phyloP scores from a whole-genome alignment of 2,329 filamentous ascomycete genomes.

The Periglandula ipomoeae region DNA sequence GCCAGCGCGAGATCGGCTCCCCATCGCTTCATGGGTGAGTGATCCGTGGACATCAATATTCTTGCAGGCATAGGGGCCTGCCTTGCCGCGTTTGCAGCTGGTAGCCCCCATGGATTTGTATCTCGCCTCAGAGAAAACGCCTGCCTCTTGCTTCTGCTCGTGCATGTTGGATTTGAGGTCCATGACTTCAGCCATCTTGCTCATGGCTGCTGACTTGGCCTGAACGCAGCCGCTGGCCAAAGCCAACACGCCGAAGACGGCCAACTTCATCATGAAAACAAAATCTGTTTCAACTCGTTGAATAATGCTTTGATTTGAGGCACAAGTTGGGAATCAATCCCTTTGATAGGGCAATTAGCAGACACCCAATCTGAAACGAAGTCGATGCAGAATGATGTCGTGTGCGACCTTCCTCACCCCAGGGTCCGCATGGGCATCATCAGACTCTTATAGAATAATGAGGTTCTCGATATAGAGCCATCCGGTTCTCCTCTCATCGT shows the following conservation, averaged over 20 bases:
- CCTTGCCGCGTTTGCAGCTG: background rate
- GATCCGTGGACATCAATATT: constrained; percentile 28
- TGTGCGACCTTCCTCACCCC: background rate
- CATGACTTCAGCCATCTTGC: background rate
- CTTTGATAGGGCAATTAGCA: no score
- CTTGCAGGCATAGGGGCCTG: constrained; percentile 22
- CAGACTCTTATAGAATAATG: background rate
- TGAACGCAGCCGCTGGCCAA: background rate
- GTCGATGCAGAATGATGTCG: background rate
- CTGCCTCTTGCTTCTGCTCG: background rate
- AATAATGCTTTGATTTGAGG: no score
- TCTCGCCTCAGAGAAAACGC: background rate
- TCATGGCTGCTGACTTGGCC: background rate
- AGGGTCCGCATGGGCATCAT: background rate
- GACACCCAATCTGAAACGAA: background rate
- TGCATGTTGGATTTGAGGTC: background rate
- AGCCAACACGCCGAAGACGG: background rate
- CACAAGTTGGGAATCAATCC: no score
- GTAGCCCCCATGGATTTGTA: background rate
- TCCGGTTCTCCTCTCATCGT: background rate
- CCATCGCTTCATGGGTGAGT: constrained; percentile 26
- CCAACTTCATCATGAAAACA: constrained; percentile 2
- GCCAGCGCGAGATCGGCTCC: constrained; percentile 23
- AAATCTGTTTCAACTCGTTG: no score
- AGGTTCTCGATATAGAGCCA: background rate